Conservation (phyloP, 768 basidiomycete genomes). For the Psilocybe subaeruginosa region DNA sequence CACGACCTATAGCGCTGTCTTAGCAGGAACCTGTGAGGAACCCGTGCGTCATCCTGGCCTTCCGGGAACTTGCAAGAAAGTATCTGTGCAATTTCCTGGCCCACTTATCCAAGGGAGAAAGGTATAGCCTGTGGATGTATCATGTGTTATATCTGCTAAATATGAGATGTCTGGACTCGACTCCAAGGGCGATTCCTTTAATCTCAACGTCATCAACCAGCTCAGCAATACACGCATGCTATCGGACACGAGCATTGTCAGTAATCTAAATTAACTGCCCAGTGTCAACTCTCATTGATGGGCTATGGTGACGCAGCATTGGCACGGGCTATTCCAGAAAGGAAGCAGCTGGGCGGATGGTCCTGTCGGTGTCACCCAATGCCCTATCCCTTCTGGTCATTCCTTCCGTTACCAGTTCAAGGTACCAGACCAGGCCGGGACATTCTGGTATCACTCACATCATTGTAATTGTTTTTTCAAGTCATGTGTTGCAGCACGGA, state of each 20-base stretch:
- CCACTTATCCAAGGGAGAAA: constrained; percentile 33
- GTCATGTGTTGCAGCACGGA: too few relatives aligned
- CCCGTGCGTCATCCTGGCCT: too few relatives aligned
- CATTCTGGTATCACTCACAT: constrained; percentile 50
- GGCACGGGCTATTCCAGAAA: constrained; percentile 43
- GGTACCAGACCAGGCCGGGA: constrained; percentile 39
- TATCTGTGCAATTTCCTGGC: constrained; percentile 26
- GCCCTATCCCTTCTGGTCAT: constrained; percentile 42
- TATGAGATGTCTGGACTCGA: too few relatives aligned
- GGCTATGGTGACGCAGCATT: constrained; percentile 54
- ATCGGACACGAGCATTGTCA: constrained; percentile 51
- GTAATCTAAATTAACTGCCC: constrained; percentile 14
- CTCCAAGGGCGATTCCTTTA: constrained; percentile 42
- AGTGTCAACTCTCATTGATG: not conserved
- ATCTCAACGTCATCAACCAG: constrained; percentile 48
- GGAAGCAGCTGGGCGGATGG: constrained; percentile 44
- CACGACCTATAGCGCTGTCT: constrained; percentile 27
- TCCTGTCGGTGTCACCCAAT: constrained; percentile 39
- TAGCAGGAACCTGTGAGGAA: constrained; percentile 25
- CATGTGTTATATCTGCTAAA: too few relatives aligned
- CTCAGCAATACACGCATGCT: constrained; percentile 53
- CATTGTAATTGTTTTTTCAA: constrained; percentile 23
- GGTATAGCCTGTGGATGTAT: constrained; percentile 14
- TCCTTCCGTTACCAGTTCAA: constrained; percentile 30
- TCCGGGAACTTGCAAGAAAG: constrained; percentile 3